Conservation (phyloP, 225 moss, liverwort and hornwort species). For the Neckera pumila region DNA sequence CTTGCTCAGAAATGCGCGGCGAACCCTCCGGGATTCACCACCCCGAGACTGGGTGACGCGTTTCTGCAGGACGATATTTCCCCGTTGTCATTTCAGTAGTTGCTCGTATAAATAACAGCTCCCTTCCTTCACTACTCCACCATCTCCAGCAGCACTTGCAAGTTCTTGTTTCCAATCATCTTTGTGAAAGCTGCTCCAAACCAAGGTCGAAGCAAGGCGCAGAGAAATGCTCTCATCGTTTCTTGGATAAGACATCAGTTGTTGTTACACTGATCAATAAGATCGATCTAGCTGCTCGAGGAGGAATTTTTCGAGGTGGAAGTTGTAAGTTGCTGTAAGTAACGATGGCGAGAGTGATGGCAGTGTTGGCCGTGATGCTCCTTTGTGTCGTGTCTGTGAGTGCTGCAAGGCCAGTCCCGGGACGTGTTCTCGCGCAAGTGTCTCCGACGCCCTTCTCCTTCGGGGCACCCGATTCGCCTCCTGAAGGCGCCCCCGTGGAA, state of each 20-base stretch:
- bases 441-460: background rate
- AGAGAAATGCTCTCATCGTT: no score
- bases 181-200: background rate
- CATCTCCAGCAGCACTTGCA: background rate
- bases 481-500: background rate
- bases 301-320: background rate
- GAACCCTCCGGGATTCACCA: background rate
- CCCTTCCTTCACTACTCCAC: background rate
- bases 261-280: background rate
- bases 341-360: conserved; percentile 1
- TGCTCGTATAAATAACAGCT: background rate
- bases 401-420: background rate
- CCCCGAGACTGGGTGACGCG: background rate
- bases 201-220: background rate
- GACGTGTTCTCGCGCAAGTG: background rate
- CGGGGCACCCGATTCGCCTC: background rate
- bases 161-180: background rate
- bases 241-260: background rate
- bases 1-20: background rate
- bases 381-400: background rate
- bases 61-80: background rate
- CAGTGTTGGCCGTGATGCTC: background rate
- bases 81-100: background rate
- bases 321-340: background rate
- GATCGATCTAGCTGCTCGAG: background rate